Conservation (phyloP, 2,329 filamentous ascomycete species). For the Seiridium unicorne region DNA sequence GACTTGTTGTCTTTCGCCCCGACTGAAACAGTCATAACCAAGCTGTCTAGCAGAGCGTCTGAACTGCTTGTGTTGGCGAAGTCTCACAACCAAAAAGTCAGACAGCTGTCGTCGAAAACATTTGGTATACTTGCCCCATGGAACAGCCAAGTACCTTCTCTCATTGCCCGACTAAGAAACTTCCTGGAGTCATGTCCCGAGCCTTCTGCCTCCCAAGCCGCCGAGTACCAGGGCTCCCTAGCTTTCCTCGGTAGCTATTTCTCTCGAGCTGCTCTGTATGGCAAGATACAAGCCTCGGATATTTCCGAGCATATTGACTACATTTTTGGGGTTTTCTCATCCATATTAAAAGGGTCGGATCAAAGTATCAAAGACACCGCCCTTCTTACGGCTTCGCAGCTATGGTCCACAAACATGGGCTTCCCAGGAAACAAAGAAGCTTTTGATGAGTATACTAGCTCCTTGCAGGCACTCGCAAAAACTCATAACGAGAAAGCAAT, state of each 20-base stretch:
- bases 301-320: slow-evolving; percentile 22
- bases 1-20: slow-evolving; percentile 28
- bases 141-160: slow-evolving; percentile 37
- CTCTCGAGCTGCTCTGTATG: slow-evolving; percentile 24
- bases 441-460: slow-evolving; percentile 62
- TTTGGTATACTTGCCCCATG: slow-evolving; percentile 78
- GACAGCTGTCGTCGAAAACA: slow-evolving; percentile 65
- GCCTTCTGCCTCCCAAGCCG: slow-evolving; percentile 24
- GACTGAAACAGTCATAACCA: slow-evolving; percentile 23
- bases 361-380: slow-evolving; percentile 22
- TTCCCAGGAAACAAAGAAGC: slow-evolving; percentile 28
- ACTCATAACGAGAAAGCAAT: slow-evolving; percentile 75
- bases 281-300: slow-evolving; percentile 14
- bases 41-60: slow-evolving; percentile 42
- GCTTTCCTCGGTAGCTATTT: slow-evolving; percentile 24
- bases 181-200: slow-evolving; percentile 21
- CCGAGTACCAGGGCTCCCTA: slow-evolving; percentile 28
- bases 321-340: slow-evolving; percentile 15
- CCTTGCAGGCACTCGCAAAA: slow-evolving; percentile 65
- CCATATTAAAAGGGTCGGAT: slow-evolving; percentile 16
- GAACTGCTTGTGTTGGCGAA: slow-evolving; percentile 60
- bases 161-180: slow-evolving; percentile 34
- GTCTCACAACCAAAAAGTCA: slow-evolving; percentile 70
- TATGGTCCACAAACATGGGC: slow-evolving; percentile 29
- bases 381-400: slow-evolving; percentile 26